These are phyloP conservation scores for Podaxis sp. DNA, from an alignment of 768 basidiomycete genomes.

Conservation along the genomic window DNA sequence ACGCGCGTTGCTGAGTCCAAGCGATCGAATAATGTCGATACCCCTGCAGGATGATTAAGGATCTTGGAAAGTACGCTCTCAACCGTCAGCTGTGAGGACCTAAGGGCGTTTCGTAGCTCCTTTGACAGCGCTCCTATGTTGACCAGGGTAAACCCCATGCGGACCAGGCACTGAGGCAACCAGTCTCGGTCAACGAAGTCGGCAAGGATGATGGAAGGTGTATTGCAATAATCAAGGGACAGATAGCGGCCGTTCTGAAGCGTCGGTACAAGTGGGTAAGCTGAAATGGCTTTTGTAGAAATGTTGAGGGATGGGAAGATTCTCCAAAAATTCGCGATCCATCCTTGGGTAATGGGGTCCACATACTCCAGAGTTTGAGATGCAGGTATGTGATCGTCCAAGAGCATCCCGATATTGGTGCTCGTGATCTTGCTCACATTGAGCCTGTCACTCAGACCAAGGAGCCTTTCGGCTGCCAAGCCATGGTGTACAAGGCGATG, in stretches of 20 bases:
- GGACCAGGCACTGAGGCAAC: constrained; percentile 30
- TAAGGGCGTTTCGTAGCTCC: constrained; percentile 12
- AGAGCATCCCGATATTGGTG: constrained; percentile 1
- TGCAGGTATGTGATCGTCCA: background rate
- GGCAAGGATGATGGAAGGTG: constrained; percentile 25
- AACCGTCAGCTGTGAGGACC: background rate
- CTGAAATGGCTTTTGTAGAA: constrained; percentile 16
- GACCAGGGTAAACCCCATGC: constrained; percentile 13
- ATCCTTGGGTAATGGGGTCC: constrained; percentile 8
- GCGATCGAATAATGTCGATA: background rate
- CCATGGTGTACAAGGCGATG: constrained; percentile 11
- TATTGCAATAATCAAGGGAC: constrained; percentile 30
- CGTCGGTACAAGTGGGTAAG: constrained; percentile 36
- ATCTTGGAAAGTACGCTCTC: background rate
- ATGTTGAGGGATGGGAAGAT: constrained; percentile 14
- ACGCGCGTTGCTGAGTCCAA: background rate
- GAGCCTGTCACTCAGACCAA: background rate
- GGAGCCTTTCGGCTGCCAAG: background rate
- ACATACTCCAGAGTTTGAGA: background rate
- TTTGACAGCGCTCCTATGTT: constrained; percentile 17
- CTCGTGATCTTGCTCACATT: constrained; percentile 3
- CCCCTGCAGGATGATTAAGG: background rate
- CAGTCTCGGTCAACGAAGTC: constrained; percentile 14
- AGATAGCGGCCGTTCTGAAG: constrained; percentile 23
- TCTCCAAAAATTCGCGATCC: constrained; percentile 35